Evolutionary conservation across 768 basidiomycete species (phyloP).

Genomic region (Xerocomellus dryophilus): DNA sequence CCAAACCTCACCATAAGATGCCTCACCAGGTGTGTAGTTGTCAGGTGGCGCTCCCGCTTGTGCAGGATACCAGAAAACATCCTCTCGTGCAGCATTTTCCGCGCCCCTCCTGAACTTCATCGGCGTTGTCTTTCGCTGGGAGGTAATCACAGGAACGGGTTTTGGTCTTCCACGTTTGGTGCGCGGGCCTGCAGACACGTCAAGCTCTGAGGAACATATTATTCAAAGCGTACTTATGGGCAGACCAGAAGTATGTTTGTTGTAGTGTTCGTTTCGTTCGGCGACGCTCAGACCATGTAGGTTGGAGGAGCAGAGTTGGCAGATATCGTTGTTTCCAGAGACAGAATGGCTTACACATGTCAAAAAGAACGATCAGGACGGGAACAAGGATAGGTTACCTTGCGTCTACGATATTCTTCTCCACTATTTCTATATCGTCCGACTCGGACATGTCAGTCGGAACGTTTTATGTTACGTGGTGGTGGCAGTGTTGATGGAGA

Average conservation of each 20-base stretch:
- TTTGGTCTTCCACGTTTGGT: conserved; percentile 17
- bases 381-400: conserved; percentile 9
- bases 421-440: conserved; percentile 27
- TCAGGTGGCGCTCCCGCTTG: conserved; percentile 42
- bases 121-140: background rate
- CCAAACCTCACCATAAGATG: conserved; percentile 12
- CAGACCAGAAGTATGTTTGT: conserved; percentile 40
- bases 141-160: background rate
- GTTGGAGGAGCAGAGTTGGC: conserved; percentile 50
- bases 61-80: conserved; percentile 65
- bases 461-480: no score
- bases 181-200: conserved; percentile 10
- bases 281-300: conserved; percentile 37
- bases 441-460: conserved; percentile 1
- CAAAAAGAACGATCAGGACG: background rate
- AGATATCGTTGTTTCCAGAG: conserved; percentile 31
- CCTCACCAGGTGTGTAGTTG: conserved; percentile 68
- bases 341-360: conserved; percentile 10
- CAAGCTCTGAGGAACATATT: background rate
- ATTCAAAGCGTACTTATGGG: conserved; percentile 7
- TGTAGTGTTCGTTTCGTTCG: conserved; percentile 55
- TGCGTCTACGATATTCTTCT: background rate
- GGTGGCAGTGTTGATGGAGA: conserved; percentile 9
- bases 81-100: conserved; percentile 27
- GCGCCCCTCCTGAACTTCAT: conserved; percentile 14